Evolutionary conservation across 768 basidiomycete species (phyloP), one percentile per base, ranked within the genome.

Genomic region (Pseudohyphozyma bogoriensis): DNA sequence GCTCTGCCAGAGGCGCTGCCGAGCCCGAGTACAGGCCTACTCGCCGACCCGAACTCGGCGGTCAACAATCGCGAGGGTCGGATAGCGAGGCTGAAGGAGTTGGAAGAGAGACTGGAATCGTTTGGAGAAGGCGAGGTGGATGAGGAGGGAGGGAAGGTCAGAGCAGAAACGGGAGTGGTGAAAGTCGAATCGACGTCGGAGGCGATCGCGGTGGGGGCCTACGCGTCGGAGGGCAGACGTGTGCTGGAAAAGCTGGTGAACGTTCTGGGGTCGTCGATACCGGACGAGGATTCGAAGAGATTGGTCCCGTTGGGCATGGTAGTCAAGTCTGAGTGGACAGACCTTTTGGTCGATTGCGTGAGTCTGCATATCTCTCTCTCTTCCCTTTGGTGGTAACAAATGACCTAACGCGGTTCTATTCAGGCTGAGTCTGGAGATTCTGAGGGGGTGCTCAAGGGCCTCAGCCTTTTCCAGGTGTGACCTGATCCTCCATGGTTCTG

Each of bases 281-380:
- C 29, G 29, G 47, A 16, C 33, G 29, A 7, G 46, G 35, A 22
- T 28, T 20, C 20, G 52, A 16, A 1, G 47, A 39, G 36, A 29
- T 37, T 33, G 3, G 64, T 82, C 24, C 78, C 80, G 22, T 67
- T 81, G 4, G 75, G 77, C 20, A 56, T 83, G 13, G 69, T 85
- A 24, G 78, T 83, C 0, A 50, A 73, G 22, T 62, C 72, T 13
- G 84, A 87, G 69, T 82, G 80, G 74, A 74, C 78, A 45, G 79
- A 81, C 2, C 72, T 85, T 8, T 73, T 85, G 4, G 76, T 82
- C 20, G 68, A 76, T 51, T 78, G 75, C 45, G 81, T 83, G 67
- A 62, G 80, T 74, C 26, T 37, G 0, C 11, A 20, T 36, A 22
- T 32, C 18, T 32, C n/a, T n/a, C n/a, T n/a, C n/a, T n/a, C n/a